A percentile compares a stretch with the other conserved stretches of the same genome.
These are phyloP conservation scores for Stemphylium vesicarium DNA, from an alignment of 2,329 filamentous ascomycete genomes.

Conservation along the genomic window DNA sequence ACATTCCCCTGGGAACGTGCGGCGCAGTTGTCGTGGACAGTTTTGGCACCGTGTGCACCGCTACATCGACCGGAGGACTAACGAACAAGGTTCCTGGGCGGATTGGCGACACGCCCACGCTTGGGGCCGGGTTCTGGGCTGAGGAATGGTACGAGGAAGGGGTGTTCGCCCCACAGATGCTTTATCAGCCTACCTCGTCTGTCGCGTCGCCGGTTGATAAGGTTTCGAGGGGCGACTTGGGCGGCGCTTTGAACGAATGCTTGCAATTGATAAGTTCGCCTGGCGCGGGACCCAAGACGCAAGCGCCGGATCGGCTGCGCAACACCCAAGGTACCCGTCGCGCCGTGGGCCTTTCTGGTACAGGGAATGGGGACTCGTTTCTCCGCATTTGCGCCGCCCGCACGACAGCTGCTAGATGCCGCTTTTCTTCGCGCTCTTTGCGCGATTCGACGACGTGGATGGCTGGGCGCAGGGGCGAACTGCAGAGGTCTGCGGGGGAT, in stretches of 20 bases:
- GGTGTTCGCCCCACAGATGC: constrained; percentile 33
- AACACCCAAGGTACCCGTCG: constrained; percentile 30
- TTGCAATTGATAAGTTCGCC: constrained; percentile 57
- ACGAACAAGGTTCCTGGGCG: constrained; percentile 89
- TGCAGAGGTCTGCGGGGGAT: constrained; percentile 75
- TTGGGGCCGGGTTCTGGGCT: constrained; percentile 89
- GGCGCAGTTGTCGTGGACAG: constrained; percentile 82
- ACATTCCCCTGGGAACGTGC: constrained; percentile 82
- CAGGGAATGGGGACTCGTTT: constrained; percentile 90
- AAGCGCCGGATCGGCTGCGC: background rate
- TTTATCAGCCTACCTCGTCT: constrained; percentile 22
- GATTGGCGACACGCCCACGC: constrained; percentile 83
- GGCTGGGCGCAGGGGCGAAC: constrained; percentile 72
- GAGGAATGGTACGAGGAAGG: constrained; percentile 73
- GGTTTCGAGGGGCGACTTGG: constrained; percentile 49
- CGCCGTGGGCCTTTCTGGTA: constrained; percentile 71
- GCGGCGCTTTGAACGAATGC: constrained; percentile 64
- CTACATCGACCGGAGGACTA: constrained; percentile 74
- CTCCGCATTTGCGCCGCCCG: constrained; percentile 73
- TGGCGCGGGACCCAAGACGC: constrained; percentile 7
- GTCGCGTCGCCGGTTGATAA: constrained; percentile 29
- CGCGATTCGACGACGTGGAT: constrained; percentile 67
- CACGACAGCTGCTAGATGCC: constrained; percentile 74
- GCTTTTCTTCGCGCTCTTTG: constrained; percentile 64
- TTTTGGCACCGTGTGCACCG: constrained; percentile 73